These are phyloP conservation scores for Aspergillus ibericus DNA, from an alignment of 2,329 filamentous ascomycete genomes.

Conservation along the genomic window DNA sequence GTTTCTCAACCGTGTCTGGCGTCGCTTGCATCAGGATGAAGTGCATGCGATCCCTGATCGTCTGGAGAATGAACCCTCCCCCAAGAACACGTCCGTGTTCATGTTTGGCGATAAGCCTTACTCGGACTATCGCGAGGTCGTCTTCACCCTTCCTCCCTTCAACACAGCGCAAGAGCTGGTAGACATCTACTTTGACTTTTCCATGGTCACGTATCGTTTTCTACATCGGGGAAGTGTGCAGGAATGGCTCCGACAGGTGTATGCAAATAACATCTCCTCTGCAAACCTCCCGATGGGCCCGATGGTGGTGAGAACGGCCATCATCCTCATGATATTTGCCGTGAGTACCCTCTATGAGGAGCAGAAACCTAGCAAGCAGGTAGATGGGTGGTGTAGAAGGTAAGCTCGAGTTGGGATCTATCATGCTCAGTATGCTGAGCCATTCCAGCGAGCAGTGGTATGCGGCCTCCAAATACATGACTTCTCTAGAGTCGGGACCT, in stretches of 20 bases:
- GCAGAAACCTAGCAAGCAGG: slow-evolving; percentile 33
- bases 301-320: slow-evolving; percentile 49
- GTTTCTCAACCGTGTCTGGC: slow-evolving; percentile 66
- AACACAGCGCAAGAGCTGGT: slow-evolving; percentile 47
- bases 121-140: slow-evolving; percentile 33
- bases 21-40: slow-evolving; percentile 61
- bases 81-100: slow-evolving; percentile 48
- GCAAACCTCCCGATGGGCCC: slow-evolving; percentile 40
- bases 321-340: slow-evolving; percentile 52
- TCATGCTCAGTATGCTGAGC: slow-evolving; percentile 1
- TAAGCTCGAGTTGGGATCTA: slow-evolving; percentile 9
- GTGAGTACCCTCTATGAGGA: slow-evolving; percentile 50
- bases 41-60: slow-evolving; percentile 32
- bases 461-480: slow-evolving; percentile 38
- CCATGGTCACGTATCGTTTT: slow-evolving; percentile 61
- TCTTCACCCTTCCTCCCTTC: slow-evolving; percentile 42
- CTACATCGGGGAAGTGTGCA: slow-evolving; percentile 57
- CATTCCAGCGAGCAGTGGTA: slow-evolving; percentile 38
- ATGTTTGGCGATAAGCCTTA: slow-evolving; percentile 56
- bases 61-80: slow-evolving; percentile 29
- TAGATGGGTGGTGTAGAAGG: slow-evolving; percentile 31
- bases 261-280: slow-evolving; percentile 41
- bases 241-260: slow-evolving; percentile 45
- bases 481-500: slow-evolving; percentile 51
- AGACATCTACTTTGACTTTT: slow-evolving; percentile 60